phyloP scores from a whole-genome alignment of 176 grass and related monocot species.

The Hsuehochloa calcarea region DNA sequence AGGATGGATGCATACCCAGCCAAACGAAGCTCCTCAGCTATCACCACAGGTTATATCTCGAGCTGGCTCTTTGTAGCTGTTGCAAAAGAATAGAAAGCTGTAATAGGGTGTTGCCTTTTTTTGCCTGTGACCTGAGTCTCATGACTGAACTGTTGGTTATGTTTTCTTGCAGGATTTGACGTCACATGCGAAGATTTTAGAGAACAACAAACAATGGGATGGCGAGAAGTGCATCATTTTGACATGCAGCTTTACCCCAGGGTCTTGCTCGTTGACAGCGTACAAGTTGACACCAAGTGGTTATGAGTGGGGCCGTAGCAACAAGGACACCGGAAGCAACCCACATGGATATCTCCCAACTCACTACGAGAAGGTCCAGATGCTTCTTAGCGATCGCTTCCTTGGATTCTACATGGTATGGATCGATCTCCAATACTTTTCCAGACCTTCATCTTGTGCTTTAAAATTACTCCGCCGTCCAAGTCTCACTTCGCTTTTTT shows the following conservation, averaged over 20 bases:
- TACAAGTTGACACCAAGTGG: slow-evolving; percentile 94
- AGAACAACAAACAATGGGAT: slow-evolving; percentile 97
- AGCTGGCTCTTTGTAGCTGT: not conserved
- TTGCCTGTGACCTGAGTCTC: not conserved
- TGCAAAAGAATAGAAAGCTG: not conserved
- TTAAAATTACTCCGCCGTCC: not conserved
- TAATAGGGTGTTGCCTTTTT: not conserved
- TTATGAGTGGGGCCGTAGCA: slow-evolving; percentile 92
- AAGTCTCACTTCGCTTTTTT: not conserved
- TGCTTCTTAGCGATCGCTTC: slow-evolving; percentile 97
- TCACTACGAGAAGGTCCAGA: slow-evolving; percentile 99
- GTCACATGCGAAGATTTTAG: slow-evolving; percentile 70
- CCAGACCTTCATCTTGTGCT: not conserved
- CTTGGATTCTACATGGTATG: slow-evolving; percentile 98
- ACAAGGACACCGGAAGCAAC: slow-evolving; percentile 98
- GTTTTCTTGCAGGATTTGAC: slow-evolving; percentile 76
- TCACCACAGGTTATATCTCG: slow-evolving; percentile 79
- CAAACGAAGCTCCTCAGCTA: slow-evolving; percentile 94
- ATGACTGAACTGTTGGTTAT: slow-evolving; percentile 15
- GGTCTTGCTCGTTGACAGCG: slow-evolving; percentile 92
- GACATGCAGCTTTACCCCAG: slow-evolving; percentile 95
- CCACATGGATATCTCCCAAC: slow-evolving; percentile 93
- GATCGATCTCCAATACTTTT: not conserved
- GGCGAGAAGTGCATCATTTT: slow-evolving; percentile 97
- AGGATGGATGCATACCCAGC: slow-evolving; percentile 98